Evolutionary conservation across 352 stramenopile genomes (phyloP).

Genomic region (Paralagenidium karlingii): DNA sequence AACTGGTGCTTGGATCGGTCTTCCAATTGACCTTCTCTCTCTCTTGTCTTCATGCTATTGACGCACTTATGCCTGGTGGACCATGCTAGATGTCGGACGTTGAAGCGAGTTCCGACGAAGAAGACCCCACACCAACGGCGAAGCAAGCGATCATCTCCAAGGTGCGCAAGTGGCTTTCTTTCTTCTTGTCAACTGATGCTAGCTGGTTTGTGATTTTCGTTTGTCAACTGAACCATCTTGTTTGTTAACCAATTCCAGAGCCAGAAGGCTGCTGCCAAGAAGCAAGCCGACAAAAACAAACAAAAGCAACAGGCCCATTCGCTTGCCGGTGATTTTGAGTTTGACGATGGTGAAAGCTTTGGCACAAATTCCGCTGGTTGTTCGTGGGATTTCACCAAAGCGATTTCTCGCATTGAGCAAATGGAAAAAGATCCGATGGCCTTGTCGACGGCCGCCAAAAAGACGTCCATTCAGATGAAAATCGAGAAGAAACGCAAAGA

Average conservation of each 20-base stretch:
- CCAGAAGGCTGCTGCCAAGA: slow-evolving; percentile 21
- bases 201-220: too few species aligned
- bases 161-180: too few species aligned
- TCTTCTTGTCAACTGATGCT: too few species aligned
- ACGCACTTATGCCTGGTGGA: too few species aligned
- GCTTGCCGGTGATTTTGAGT: slow-evolving; percentile 79
- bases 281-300: slow-evolving; percentile 15
- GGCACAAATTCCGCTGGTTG: slow-evolving; percentile 30
- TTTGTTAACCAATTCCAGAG: slow-evolving; percentile 27
- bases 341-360: slow-evolving; percentile 57
- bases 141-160: slow-evolving; percentile 61
- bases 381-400: slow-evolving; percentile 82
- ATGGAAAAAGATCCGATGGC: slow-evolving; percentile 34
- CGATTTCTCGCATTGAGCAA: slow-evolving; percentile 74
- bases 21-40: background rate
- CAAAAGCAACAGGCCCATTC: background rate
- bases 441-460: slow-evolving; percentile 43
- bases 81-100: slow-evolving; percentile 45
- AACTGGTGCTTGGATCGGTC: background rate
- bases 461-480: slow-evolving; percentile 76
- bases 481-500: slow-evolving; percentile 76
- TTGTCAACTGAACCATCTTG: slow-evolving; percentile 1
- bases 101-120: slow-evolving; percentile 62
- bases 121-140: slow-evolving; percentile 19
- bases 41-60: too few species aligned